A percentile compares a stretch with the other conserved stretches of the same genome.
phyloP scores from a whole-genome alignment of 768 basidiomycete species.

The Serendipita sp. region DNA sequence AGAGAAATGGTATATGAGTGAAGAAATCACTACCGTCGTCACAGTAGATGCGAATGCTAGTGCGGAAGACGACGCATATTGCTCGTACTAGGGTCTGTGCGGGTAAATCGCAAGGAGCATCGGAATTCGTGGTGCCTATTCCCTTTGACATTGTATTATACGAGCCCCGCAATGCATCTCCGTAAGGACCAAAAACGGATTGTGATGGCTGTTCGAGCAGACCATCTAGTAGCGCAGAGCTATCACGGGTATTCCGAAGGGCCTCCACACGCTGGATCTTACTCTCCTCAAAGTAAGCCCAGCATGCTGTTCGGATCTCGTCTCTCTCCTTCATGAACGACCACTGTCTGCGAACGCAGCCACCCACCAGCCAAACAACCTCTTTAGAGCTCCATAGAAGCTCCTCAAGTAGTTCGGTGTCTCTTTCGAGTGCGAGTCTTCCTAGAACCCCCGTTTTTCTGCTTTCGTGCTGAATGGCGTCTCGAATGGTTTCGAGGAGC shows the following conservation, averaged over 20 bases:
- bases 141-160: background rate
- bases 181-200: slow-evolving; percentile 13
- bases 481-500: slow-evolving; percentile 9
- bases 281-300: slow-evolving; percentile 53
- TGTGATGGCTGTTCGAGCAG: slow-evolving; percentile 9
- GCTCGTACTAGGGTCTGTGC: slow-evolving; percentile 31
- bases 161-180: slow-evolving; percentile 4
- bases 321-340: slow-evolving; percentile 54
- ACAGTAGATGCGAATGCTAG: slow-evolving; percentile 53
- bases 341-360: slow-evolving; percentile 58
- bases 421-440: background rate
- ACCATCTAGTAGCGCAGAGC: slow-evolving; percentile 8
- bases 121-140: background rate
- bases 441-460: slow-evolving; percentile 5
- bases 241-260: slow-evolving; percentile 6
- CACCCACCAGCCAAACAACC: slow-evolving; percentile 49
- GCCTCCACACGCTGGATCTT: slow-evolving; percentile 16
- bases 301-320: slow-evolving; percentile 60
- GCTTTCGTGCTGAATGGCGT: slow-evolving; percentile 8
- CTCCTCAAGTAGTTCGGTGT: slow-evolving; percentile 32
- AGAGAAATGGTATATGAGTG: slow-evolving; percentile 65
- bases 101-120: background rate
- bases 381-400: slow-evolving; percentile 51
- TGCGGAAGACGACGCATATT: slow-evolving; percentile 64
- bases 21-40: slow-evolving; percentile 58